phyloP scores from a whole-genome alignment of 73 alveolate species.

The Paraurostyla sp. region DNA sequence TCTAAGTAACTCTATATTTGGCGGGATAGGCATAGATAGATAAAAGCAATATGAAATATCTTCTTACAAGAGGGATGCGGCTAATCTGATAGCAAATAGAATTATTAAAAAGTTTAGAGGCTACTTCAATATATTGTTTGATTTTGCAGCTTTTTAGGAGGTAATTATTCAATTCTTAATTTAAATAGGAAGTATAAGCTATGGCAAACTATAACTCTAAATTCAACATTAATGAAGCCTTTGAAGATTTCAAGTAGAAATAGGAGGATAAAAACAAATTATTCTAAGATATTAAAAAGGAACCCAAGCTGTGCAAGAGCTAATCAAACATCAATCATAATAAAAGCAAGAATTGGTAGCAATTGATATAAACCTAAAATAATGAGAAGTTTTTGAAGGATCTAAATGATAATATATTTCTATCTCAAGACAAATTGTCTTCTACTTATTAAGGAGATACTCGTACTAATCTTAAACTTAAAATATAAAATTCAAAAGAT shows the following conservation, averaged over 20 bases:
- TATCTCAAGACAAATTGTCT: constrained; percentile 1
- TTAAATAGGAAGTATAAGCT: constrained; percentile 44
- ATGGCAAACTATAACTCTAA: constrained; percentile 15
- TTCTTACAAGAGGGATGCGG: constrained; percentile 43
- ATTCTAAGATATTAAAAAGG: background rate
- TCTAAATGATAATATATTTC: background rate
- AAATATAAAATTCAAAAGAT: background rate
- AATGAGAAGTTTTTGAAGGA: background rate
- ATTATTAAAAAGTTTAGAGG: constrained; percentile 16
- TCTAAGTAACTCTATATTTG: constrained; percentile 25
- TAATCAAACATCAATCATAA: background rate
- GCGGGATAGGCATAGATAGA: constrained; percentile 11
- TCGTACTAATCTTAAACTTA: background rate
- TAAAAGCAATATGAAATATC: constrained; percentile 15
- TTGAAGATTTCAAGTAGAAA: constrained; percentile 43
- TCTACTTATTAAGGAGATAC: background rate
- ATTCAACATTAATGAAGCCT: constrained; percentile 47
- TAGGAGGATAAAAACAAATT: background rate
- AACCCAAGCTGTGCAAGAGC: background rate
- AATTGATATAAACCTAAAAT: background rate
- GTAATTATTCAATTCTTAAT: background rate
- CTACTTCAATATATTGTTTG: background rate
- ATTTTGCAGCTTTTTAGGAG: constrained; percentile 57
- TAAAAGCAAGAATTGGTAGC: background rate
- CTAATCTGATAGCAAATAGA: constrained; percentile 27